Evolutionary conservation across 2,329 filamentous ascomycete species (phyloP).

Genomic region (Xylaria sp.): DNA sequence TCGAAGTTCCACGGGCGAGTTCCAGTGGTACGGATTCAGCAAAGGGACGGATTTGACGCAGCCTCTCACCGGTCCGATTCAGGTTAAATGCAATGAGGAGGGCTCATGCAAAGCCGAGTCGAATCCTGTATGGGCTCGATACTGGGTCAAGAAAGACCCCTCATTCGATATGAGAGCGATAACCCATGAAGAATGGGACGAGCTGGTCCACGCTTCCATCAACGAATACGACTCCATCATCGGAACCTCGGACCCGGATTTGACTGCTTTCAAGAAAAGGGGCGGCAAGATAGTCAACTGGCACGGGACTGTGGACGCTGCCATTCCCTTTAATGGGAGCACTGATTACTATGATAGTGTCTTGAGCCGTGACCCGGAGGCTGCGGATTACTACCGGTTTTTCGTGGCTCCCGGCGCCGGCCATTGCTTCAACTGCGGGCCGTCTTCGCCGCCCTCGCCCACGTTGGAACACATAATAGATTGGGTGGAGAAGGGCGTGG

Average conservation of each 20-base stretch:
- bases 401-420: background rate
- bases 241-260: background rate
- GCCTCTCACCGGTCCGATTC: background rate
- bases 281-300: background rate
- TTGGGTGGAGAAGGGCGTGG: background rate
- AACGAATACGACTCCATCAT: background rate
- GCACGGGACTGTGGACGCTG: background rate
- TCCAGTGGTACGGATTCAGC: background rate
- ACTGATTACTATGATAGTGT: background rate
- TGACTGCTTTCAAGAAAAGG: background rate
- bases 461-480: background rate
- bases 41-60: background rate
- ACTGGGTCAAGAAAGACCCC: background rate
- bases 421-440: background rate
- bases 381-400: background rate
- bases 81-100: background rate
- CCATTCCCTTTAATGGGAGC: background rate
- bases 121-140: background rate
- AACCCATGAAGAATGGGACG: background rate
- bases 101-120: background rate
- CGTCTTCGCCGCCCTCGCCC: background rate
- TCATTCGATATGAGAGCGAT: background rate
- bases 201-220: background rate
- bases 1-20: background rate
- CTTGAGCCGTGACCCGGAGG: background rate